Percentiles rank a stretch among this genome's conserved stretches.
Evolutionary conservation across 2,329 filamentous ascomycete species (phyloP).

Genomic region (Calonectria crousiana): DNA sequence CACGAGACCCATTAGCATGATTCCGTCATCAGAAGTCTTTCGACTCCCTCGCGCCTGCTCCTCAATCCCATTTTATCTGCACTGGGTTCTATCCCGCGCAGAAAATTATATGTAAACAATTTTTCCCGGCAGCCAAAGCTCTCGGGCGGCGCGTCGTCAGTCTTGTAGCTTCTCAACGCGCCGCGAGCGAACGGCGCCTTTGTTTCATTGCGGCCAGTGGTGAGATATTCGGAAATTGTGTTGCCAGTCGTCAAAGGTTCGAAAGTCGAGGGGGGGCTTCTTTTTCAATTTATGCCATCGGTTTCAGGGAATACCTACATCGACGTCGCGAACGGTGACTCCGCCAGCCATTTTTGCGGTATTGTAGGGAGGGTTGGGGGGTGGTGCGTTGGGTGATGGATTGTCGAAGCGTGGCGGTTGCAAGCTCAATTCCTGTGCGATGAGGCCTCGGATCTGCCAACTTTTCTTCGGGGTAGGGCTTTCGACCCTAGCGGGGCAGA

Average conservation of each 20-base stretch:
- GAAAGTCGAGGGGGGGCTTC: not conserved
- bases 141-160: slow-evolving; percentile 31
- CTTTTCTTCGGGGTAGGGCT: slow-evolving; percentile 48
- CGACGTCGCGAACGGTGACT: slow-evolving; percentile 86
- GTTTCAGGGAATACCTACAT: slow-evolving; percentile 70
- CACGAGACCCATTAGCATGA: slow-evolving; percentile 72
- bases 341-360: slow-evolving; percentile 84
- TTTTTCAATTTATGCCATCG: slow-evolving; percentile 31
- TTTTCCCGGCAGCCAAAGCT: slow-evolving; percentile 27
- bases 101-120: not conserved
- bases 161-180: slow-evolving; percentile 24
- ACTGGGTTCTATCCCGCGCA: slow-evolving; percentile 20
- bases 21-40: slow-evolving; percentile 81
- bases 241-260: slow-evolving; percentile 44
- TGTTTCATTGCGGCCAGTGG: slow-evolving; percentile 27
- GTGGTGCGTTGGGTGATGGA: slow-evolving; percentile 48
- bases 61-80: slow-evolving; percentile 48
- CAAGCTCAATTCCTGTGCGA: slow-evolving; percentile 35
- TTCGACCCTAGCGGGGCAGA: slow-evolving; percentile 45
- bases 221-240: slow-evolving; percentile 44
- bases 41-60: slow-evolving; percentile 81
- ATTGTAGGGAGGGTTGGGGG: slow-evolving; percentile 46
- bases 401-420: slow-evolving; percentile 46
- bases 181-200: slow-evolving; percentile 34
- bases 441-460: slow-evolving; percentile 38